Evolutionary conservation across 345 rosid genomes (phyloP), one percentile per base, ranked within the genome.

Genomic region (Pugionium dolabratum): DNA sequence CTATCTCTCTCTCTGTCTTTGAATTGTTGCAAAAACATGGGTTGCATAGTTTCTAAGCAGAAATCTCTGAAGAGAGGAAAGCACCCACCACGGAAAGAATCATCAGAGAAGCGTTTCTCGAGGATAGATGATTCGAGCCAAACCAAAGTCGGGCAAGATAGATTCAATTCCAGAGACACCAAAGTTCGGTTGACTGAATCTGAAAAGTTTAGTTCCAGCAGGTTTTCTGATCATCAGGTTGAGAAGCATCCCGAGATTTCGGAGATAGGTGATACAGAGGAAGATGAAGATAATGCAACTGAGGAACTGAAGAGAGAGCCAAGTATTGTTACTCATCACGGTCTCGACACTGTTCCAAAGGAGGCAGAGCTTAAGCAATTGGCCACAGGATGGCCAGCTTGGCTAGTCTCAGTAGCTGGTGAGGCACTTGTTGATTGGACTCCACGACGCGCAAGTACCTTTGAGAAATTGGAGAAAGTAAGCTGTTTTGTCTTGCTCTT

Each of bases 391-490:
- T 91, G 98, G 98, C 98, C 98, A 5, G 32, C 80, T 59, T 91
- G 98, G 98, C 88, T 91, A 36, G 83, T 81, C 44, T 71, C 86
- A 0, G 91, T 74, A 10, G 91, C 96, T 9, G 84, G 88, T 48
- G 96, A 86, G 57, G 88, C 98, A 50, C 70, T 91, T 76, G 81
- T 75, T 30, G 94, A 92, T 69, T 91, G 98, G 98, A 59, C 81
- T 43, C 98, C 98, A 0, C 83, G 88, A 4, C 83, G 79, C 10
- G 91, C 98, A 3, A 80, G 77, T 42, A 81, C 86, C 18, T 88
- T 88, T 53, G 88, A 91, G 81, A 91, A 82, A 74, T 66, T 86
- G 51, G 86, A 88, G 58, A 88, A 85, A 77, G 98, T 91, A 66
- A 59, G 85, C 4, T 49, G 7, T 27, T 40, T 26, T 47, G 36